Base-by-base conservation (phyloP, 2,329 filamentous ascomycete genomes). In the Colletotrichum incanum region DNA sequence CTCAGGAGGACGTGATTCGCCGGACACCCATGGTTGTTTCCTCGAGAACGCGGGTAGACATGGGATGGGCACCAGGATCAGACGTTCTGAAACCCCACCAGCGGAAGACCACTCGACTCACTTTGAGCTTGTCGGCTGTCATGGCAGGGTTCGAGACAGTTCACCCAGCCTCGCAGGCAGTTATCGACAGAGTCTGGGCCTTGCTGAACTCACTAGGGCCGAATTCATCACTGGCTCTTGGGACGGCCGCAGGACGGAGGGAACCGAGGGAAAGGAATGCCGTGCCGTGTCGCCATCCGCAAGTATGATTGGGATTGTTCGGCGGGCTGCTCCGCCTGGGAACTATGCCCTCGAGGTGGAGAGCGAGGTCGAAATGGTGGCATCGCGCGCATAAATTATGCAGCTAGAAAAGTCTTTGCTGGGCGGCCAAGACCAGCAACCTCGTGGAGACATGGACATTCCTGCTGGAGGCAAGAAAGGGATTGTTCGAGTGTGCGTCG, bases 401-500 rank as follows among this genome's bases (percentile, higher is more conserved):
- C 65, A 64, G 65, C 58, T 54, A 68, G 59, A 69, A 64, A 47
- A 68, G 5, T 34, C 37, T 47, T 63, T 59, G n/a, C 26, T 50
- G 43, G n/a, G n/a, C n/a, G n/a, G 50, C 63, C 63, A 62, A 55
- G 64, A 47, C 18, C 31, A 50, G 60, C 45, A 52, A n/a, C 16
- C 31, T 31, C 49, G 23, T 2, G 56, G 54, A 69, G 65, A 70
- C 70, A 60, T 52, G 9, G 34, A 8, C 37, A 61, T 72, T 72
- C 66, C 66, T 50, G 45, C 26, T 28, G 16, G 45, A 60, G 70
- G 65, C 59, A 72, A 72, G 65, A 72, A 70, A 72, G 65, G 65
- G 65, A 70, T 70, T 72, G 70, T 59, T 60, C 55, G 54, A 16
- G 3, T 26, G 41, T 55, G 58, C 65, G 39, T 31, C 37, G 55